phyloP scores from a whole-genome alignment of 2,329 filamentous ascomycete genomes.

The Amylocarpus encephaloides region DNA sequence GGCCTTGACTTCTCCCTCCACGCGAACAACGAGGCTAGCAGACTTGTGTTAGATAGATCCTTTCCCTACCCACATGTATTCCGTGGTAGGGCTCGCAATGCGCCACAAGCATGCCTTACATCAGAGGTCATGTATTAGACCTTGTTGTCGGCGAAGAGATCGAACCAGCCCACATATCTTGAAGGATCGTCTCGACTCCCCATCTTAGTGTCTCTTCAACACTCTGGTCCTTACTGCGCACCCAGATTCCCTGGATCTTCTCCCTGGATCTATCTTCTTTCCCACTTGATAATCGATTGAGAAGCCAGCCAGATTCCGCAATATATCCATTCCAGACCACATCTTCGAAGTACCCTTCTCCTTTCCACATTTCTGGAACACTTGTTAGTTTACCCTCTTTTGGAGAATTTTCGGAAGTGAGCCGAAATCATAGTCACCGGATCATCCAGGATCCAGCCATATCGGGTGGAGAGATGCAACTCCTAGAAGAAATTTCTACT shows the following conservation, averaged over 20 bases:
- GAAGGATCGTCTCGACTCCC: slow-evolving; percentile 11
- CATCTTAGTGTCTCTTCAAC: slow-evolving; percentile 16
- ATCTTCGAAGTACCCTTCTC: slow-evolving; percentile 27
- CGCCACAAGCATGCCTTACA: neutral
- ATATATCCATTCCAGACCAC: slow-evolving; percentile 22
- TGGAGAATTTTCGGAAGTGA: too few species aligned
- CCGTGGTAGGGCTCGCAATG: too few species aligned
- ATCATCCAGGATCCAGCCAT: too few species aligned
- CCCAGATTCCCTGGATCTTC: slow-evolving; percentile 4
- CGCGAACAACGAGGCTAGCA: too few species aligned
- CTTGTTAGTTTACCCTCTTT: too few species aligned
- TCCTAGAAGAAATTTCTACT: too few species aligned
- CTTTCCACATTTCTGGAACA: slow-evolving; percentile 22
- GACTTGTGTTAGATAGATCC: too few species aligned
- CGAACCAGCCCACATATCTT: neutral
- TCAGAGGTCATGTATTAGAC: neutral
- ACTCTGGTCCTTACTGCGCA: slow-evolving; percentile 7
- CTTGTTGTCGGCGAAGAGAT: neutral
- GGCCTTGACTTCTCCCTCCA: too few species aligned
- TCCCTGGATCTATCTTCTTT: neutral
- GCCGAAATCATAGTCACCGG: too few species aligned
- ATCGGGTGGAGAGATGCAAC: too few species aligned
- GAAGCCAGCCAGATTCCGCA: slow-evolving; percentile 16
- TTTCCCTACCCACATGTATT: too few species aligned
- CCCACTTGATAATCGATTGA: slow-evolving; percentile 1